Percentiles rank a stretch among this genome's conserved stretches.
Evolutionary conservation across 805 yeast species (phyloP).

Genomic region (Metschnikowia vanudenii): DNA sequence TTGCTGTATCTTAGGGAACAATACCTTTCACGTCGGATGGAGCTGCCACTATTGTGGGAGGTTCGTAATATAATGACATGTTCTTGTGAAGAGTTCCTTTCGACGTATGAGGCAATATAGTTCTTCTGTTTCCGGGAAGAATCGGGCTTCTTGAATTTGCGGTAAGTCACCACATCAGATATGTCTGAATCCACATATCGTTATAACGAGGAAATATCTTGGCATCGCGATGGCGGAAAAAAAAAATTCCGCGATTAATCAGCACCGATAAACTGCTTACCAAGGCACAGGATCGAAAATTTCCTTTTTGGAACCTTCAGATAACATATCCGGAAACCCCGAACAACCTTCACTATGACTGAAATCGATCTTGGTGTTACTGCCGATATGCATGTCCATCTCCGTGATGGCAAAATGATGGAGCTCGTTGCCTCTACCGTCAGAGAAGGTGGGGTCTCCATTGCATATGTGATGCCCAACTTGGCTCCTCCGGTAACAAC

Average conservation of each 20-base stretch:
- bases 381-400: constrained; percentile 94
- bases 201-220: too few relatives aligned
- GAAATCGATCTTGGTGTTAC: constrained; percentile 62
- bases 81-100: neutral
- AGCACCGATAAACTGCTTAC: too few relatives aligned
- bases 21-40: too few relatives aligned
- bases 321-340: neutral
- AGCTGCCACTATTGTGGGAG: too few relatives aligned
- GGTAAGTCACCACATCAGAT: too few relatives aligned
- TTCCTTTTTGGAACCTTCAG: too few relatives aligned
- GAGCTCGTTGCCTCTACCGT: constrained; percentile 87
- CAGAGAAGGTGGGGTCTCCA: constrained; percentile 83
- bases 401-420: constrained; percentile 94
- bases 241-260: neutral
- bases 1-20: too few relatives aligned
- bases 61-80: too few relatives aligned
- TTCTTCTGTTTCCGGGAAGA: neutral
- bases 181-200: too few relatives aligned
- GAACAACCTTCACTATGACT: constrained; percentile 8
- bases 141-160: too few relatives aligned
- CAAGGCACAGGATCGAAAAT: too few relatives aligned
- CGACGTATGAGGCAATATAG: neutral
- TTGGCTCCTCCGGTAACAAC: constrained; percentile 88
- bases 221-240: too few relatives aligned
- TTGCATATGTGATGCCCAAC: constrained; percentile 96